Evolutionary conservation across 2,329 filamentous ascomycete species (phyloP).

Genomic region (Neopestalotiopsis clavispora): DNA sequence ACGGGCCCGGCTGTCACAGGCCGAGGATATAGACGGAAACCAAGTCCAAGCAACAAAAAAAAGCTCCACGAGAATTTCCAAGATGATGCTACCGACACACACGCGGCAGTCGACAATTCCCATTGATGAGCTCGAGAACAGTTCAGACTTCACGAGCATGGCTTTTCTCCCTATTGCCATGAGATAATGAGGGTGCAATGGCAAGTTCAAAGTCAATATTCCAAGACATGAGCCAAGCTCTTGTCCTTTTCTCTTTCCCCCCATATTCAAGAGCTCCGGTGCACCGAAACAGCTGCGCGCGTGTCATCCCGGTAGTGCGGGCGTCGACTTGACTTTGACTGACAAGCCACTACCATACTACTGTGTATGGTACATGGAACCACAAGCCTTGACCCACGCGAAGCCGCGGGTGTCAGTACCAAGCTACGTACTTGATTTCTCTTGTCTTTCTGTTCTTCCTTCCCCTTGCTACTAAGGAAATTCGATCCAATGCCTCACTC

Average conservation of each 20-base stretch:
- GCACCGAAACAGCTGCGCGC: not conserved
- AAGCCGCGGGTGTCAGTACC: constrained; percentile 10
- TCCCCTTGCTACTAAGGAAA: not conserved
- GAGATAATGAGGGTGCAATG: not conserved
- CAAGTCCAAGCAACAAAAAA: not conserved
- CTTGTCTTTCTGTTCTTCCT: not conserved
- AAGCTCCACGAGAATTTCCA: not conserved
- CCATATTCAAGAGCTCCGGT: constrained; percentile 6
- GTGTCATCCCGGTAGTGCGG: constrained; percentile 9
- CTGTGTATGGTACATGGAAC: not conserved
- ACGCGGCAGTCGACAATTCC: not conserved
- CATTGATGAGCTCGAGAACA: not conserved
- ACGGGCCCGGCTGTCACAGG: constrained; percentile 12
- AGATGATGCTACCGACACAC: not conserved
- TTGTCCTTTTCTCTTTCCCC: not conserved
- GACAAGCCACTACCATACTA: not conserved
- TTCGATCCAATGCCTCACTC: no score
- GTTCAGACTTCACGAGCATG: not conserved
- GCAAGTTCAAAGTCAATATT: not conserved
- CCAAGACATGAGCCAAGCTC: not conserved
- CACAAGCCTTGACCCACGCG: constrained; percentile 2
- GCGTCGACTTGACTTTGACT: not conserved
- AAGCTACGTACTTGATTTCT: not conserved
- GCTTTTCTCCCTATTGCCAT: not conserved
- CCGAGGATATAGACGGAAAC: constrained; percentile 3